These are phyloP conservation scores for Ananas comosus DNA, from an alignment of 176 grass and related monocot genomes.

Conservation along the genomic window DNA sequence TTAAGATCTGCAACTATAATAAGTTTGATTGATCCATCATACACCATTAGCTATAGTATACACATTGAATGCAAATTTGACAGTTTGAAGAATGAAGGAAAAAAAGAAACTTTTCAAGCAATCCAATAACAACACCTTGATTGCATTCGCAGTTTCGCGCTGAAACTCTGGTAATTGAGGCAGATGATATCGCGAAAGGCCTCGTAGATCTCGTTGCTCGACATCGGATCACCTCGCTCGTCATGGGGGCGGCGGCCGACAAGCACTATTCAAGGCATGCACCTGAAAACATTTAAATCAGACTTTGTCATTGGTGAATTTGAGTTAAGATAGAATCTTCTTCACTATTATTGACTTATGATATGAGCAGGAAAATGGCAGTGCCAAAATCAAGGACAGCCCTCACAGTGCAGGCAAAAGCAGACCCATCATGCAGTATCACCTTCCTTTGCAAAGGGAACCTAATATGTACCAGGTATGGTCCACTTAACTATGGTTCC, in stretches of 20 bases:
- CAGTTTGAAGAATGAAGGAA: too few relatives aligned
- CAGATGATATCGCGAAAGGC: conserved; percentile 44
- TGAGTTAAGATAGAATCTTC: conserved; percentile 7
- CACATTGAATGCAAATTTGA: background rate
- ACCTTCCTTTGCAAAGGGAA: conserved; percentile 59
- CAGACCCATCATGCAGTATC: conserved; percentile 53
- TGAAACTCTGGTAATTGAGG: conserved; percentile 44
- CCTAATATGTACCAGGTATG: conserved; percentile 56
- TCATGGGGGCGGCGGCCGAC: conserved; percentile 59
- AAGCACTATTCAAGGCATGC: conserved; percentile 26
- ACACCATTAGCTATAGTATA: background rate
- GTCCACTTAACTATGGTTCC: background rate
- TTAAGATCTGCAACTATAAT: too few relatives aligned
- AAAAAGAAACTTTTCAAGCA: background rate
- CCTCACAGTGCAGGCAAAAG: conserved; percentile 35
- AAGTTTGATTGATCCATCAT: too few relatives aligned
- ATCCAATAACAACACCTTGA: background rate
- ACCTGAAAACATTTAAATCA: too few relatives aligned
- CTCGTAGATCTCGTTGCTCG: conserved; percentile 46
- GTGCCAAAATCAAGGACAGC: conserved; percentile 60
- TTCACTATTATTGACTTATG: background rate
- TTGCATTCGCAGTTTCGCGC: conserved; percentile 33
- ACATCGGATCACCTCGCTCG: conserved; percentile 45
- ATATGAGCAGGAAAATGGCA: conserved; percentile 34
- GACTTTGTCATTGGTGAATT: background rate